Conservation (phyloP, 1,284 basidiomycete genomes). For the Salmacisia buchloeana region DNA sequence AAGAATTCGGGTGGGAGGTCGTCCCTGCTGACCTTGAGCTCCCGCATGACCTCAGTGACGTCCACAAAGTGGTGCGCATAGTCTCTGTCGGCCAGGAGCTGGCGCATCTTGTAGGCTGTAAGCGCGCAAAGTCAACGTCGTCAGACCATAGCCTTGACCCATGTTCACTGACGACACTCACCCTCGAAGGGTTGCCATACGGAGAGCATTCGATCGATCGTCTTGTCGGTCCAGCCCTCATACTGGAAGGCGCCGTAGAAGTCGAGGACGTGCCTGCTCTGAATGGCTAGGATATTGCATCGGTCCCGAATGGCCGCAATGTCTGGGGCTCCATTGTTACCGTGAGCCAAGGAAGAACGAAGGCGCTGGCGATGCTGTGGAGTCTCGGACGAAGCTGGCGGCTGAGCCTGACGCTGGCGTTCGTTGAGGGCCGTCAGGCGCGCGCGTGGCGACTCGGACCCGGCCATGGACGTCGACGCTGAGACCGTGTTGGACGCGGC, state of each 20-base stretch:
- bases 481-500: not conserved
- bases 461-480: not conserved
- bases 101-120: conserved; percentile 28
- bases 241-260: conserved; percentile 27
- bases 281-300: conserved; percentile 26
- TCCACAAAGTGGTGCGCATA: conserved; percentile 37
- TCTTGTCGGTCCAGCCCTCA: conserved; percentile 19
- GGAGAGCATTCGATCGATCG: conserved; percentile 28
- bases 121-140: too few relatives aligned
- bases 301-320: conserved; percentile 26
- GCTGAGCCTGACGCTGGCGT: not conserved
- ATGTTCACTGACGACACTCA: not conserved
- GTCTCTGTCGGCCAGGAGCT: conserved; percentile 28
- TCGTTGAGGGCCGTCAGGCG: too few relatives aligned
- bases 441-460: too few relatives aligned
- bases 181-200: conserved; percentile 31
- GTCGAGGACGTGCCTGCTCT: conserved; percentile 27
- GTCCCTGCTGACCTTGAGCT: conserved; percentile 12
- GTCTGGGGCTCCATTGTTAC: conserved; percentile 24
- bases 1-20: conserved; percentile 20
- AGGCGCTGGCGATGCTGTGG: conserved; percentile 19
- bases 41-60: conserved; percentile 21
- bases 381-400: too few relatives aligned
- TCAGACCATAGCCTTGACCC: not conserved
- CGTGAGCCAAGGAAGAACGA: conserved; percentile 16